Base-by-base conservation (phyloP, 441 rosid species). In the Gossypium davidsonii region DNA sequence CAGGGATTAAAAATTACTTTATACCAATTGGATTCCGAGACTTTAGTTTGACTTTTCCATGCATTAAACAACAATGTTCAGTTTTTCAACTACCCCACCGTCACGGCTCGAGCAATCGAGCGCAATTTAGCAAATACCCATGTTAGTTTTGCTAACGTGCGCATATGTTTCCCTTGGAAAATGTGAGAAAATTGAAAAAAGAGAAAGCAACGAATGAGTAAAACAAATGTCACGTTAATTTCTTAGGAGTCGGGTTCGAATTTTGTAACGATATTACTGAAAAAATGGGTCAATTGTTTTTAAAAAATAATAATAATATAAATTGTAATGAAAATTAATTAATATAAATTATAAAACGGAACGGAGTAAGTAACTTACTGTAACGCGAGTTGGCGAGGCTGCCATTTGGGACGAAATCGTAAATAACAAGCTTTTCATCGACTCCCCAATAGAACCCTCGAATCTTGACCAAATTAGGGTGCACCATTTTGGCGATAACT, bases 381-480 rank as follows among this genome's bases (percentile, higher is more conserved):
- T 85, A 87, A 78, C 96, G 93, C 20, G 97, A 85, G 21, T 89
- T 89, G 70, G 96, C 96, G 34, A 93, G 94, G 83, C 96, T 90
- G 76, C 98, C 96, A 46, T 91, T 90, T 56, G 98, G 90, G 63
- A 90, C 96, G 76, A 87, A 93, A 71, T 93, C 94, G 63, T 91
- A 93, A 78, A 93, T 90, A 26, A 93, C 77, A 42, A 93, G 87
- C 83, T 93, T 93, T 81, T 93, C 97, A 46, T 89, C 96, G 42
- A 59, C 83, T 2, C 96, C 94, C 96, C 94, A 93, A 3, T 85
- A 93, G 81, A 91, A 91, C 2, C 97, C 98, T 57, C 97, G 87
- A 17, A 91, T 85, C 5, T 91, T 81, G 62, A 93, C 93, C 79
- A 93, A 83, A 81, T 91, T 93, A 5, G 93, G 92, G 78, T 93